Evolutionary conservation across 495 filamentous ascomycete species (phyloP).

Genomic region (Thermothielavioides terrestris): DNA sequence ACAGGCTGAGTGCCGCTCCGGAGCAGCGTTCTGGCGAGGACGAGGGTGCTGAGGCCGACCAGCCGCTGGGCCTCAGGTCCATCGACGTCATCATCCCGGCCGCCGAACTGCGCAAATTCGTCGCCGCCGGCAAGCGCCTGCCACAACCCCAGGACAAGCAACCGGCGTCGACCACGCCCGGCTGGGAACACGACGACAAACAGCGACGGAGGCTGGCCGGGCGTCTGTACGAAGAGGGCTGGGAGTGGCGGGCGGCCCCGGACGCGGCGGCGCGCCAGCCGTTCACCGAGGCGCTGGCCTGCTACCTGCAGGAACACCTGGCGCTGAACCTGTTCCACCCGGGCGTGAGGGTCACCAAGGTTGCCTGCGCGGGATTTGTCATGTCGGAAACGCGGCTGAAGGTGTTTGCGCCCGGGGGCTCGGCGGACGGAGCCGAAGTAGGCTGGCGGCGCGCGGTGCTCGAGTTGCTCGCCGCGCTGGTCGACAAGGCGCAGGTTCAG

Average conservation of each 20-base stretch:
- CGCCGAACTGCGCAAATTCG: slow-evolving; percentile 23
- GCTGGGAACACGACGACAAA: slow-evolving; percentile 21
- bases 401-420: slow-evolving; percentile 24
- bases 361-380: slow-evolving; percentile 39
- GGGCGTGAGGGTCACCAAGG: slow-evolving; percentile 32
- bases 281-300: slow-evolving; percentile 36
- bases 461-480: neutral
- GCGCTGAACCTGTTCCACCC: slow-evolving; percentile 40
- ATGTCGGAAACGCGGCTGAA: slow-evolving; percentile 38
- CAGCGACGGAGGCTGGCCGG: slow-evolving; percentile 33
- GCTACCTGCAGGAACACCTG: slow-evolving; percentile 33
- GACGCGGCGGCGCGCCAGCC: slow-evolving; percentile 16
- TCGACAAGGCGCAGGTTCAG: neutral
- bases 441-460: slow-evolving; percentile 1
- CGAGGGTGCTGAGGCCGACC: neutral
- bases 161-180: neutral
- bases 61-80: slow-evolving; percentile 28
- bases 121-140: slow-evolving; percentile 2
- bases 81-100: slow-evolving; percentile 38
- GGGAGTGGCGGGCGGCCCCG: slow-evolving; percentile 32
- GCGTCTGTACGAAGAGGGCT: slow-evolving; percentile 35
- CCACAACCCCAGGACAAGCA: slow-evolving; percentile 1
- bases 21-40: slow-evolving; percentile 1
- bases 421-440: neutral
- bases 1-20: neutral